Evolutionary conservation across 352 stramenopile species (phyloP).

Genomic region (Peronospora belbahrii): DNA sequence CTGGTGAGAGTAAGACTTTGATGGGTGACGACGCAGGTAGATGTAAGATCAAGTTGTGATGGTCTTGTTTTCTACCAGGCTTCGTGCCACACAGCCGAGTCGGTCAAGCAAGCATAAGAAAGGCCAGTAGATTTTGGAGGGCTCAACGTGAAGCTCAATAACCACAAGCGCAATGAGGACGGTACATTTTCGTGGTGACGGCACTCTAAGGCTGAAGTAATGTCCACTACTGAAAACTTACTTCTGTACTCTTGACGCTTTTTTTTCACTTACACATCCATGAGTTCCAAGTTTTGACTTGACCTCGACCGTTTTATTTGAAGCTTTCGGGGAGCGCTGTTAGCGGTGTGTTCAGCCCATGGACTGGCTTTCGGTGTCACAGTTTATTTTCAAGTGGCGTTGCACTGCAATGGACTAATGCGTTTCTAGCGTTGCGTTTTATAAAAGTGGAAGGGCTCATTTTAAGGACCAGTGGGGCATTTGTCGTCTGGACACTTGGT

Average conservation of each 20-base stretch:
- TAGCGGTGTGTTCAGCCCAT: constrained; percentile 11
- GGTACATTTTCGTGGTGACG: constrained; percentile 22
- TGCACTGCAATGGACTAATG: constrained; percentile 2
- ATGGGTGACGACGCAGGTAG: constrained; percentile 30
- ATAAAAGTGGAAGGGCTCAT: constrained; percentile 9
- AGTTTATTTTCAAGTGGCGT: constrained; percentile 6
- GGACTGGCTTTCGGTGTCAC: constrained; percentile 6
- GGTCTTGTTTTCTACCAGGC: background rate
- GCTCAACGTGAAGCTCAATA: constrained; percentile 7
- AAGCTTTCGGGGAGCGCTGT: constrained; percentile 1
- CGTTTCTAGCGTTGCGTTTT: background rate
- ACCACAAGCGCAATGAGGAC: constrained; percentile 14
- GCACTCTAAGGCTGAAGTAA: constrained; percentile 16
- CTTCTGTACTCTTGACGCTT: constrained; percentile 20
- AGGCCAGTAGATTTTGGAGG: constrained; percentile 16
- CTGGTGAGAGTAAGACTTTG: constrained; percentile 6
- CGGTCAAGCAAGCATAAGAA: constrained; percentile 10
- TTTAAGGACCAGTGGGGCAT: constrained; percentile 3
- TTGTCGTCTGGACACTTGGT: constrained; percentile 1
- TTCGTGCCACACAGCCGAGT: constrained; percentile 7
- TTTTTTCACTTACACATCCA: constrained; percentile 5
- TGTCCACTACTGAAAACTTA: constrained; percentile 20
- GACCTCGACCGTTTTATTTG: constrained; percentile 9
- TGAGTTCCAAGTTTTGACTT: constrained; percentile 17
- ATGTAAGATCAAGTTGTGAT: constrained; percentile 36